Conservation (phyloP, 768 basidiomycete species). For the Collybiopsis confluens region DNA sequence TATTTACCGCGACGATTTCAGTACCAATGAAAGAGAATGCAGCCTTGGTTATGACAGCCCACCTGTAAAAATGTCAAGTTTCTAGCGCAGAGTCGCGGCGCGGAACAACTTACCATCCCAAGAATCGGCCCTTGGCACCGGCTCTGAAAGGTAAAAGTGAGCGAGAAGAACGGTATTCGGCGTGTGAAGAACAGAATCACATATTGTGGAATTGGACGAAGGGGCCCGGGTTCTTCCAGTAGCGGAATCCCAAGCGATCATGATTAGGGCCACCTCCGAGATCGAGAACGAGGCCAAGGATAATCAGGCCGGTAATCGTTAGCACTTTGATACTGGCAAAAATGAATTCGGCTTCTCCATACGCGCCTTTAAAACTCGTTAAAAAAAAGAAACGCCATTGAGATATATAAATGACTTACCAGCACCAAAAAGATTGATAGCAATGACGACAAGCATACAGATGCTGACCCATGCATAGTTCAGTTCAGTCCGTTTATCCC, state of each 20-base stretch:
- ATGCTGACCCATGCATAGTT: slow-evolving; percentile 80
- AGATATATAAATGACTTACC: too few relatives aligned
- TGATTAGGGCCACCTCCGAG: slow-evolving; percentile 83
- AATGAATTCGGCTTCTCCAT: slow-evolving; percentile 82
- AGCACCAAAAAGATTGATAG: slow-evolving; percentile 73
- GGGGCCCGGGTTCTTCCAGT: slow-evolving; percentile 56
- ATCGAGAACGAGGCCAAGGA: slow-evolving; percentile 72
- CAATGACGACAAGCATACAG: slow-evolving; percentile 68
- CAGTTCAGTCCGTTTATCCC: slow-evolving; percentile 41
- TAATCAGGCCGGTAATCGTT: slow-evolving; percentile 69
- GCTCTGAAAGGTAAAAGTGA: too few relatives aligned
- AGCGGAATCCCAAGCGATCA: slow-evolving; percentile 51
- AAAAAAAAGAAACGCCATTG: too few relatives aligned
- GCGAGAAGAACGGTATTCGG: too few relatives aligned
- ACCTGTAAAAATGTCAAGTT: slow-evolving; percentile 43
- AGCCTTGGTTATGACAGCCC: slow-evolving; percentile 75
- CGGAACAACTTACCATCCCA: slow-evolving; percentile 46
- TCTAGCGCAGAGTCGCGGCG: not conserved
- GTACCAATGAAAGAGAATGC: slow-evolving; percentile 94
- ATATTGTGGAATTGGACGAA: slow-evolving; percentile 72
- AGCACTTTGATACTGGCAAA: slow-evolving; percentile 81
- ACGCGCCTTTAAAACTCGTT: slow-evolving; percentile 49
- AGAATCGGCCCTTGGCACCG: slow-evolving; percentile 74
- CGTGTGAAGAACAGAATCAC: too few relatives aligned
- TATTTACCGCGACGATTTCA: slow-evolving; percentile 83